Evolutionary conservation across 441 rosid genomes (phyloP).

Genomic region (Mallotus repandus): DNA sequence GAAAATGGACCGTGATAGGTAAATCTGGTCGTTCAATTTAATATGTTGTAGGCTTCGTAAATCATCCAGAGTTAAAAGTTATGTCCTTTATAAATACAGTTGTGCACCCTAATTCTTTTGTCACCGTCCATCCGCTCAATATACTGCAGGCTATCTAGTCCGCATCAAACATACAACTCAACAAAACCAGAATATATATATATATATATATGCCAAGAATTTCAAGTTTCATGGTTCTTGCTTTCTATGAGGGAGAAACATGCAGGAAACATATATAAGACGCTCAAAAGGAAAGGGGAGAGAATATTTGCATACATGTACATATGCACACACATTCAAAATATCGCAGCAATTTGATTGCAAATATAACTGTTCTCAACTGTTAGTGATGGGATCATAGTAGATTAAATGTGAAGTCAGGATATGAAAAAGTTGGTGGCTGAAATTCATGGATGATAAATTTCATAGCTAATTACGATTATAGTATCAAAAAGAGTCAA

Average conservation of each 20-base stretch:
- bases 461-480: no score
- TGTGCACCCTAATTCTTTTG: no score
- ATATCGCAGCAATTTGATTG: neutral
- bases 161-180: no score
- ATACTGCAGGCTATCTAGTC: no score
- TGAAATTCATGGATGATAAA: neutral
- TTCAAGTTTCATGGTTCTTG: neutral
- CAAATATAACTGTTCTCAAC: no score
- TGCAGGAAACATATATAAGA: neutral
- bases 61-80: no score
- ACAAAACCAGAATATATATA: neutral
- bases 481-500: neutral
- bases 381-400: no score
- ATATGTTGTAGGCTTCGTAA: no score
- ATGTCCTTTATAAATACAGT: no score
- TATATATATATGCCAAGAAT: neutral
- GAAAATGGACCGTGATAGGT: no score
- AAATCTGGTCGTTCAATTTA: no score
- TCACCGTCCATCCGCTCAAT: no score
- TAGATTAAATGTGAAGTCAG: neutral
- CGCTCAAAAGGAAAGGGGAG: constrained; percentile 4
- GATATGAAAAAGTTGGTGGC: neutral
- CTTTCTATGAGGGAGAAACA: neutral
- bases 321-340: neutral
- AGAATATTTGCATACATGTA: neutral